Percentiles rank a stretch among this genome's conserved stretches.
These are phyloP conservation scores for Canariomyces notabilis DNA, from an alignment of 2,329 filamentous ascomycete species.

Conservation along the genomic window DNA sequence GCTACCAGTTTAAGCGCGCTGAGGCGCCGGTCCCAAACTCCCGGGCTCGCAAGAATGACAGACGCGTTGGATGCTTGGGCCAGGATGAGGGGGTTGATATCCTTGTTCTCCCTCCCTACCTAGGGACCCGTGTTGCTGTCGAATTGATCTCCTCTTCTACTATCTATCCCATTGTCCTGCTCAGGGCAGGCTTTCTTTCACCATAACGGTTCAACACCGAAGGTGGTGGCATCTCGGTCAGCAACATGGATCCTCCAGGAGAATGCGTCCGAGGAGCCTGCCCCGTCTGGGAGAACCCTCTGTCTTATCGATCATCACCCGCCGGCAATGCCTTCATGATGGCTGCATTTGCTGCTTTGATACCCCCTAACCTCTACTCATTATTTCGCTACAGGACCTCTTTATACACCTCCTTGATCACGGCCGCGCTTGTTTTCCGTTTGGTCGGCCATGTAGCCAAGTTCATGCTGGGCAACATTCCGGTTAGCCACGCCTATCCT, in stretches of 20 bases:
- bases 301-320: conserved; percentile 18
- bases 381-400: conserved; percentile 30
- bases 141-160: not conserved
- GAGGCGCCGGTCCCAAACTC: too few relatives aligned
- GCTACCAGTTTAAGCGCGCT: too few relatives aligned
- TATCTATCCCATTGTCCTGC: not conserved
- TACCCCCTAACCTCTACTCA: conserved; percentile 24
- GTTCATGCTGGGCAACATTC: conserved; percentile 36
- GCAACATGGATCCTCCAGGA: conserved; percentile 18
- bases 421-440: conserved; percentile 39
- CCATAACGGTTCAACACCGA: conserved; percentile 3
- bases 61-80: too few relatives aligned
- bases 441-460: conserved; percentile 44
- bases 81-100: too few relatives aligned
- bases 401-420: conserved; percentile 37
- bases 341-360: conserved; percentile 24
- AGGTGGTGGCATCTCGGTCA: not conserved
- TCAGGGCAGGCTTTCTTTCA: conserved; percentile 7
- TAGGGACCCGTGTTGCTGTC: too few relatives aligned
- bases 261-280: conserved; percentile 23
- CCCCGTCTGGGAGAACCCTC: conserved; percentile 18
- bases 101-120: too few relatives aligned
- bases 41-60: too few relatives aligned
- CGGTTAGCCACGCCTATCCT: conserved; percentile 35
- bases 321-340: conserved; percentile 26